Base-by-base conservation (phyloP, 108 stramenopile species). In the Ochromonas danica region DNA sequence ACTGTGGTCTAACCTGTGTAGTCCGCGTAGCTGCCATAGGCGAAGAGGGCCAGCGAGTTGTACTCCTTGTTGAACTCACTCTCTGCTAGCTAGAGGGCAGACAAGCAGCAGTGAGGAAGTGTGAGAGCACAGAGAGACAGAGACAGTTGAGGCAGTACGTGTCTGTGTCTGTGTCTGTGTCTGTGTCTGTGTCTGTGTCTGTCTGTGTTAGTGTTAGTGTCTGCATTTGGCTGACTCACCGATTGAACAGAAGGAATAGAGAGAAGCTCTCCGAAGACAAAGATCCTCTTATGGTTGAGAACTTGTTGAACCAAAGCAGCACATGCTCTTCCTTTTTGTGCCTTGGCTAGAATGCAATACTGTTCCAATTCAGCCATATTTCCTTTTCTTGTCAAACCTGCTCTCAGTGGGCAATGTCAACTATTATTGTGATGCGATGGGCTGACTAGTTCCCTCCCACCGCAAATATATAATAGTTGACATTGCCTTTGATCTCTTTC, bases 261-360 rank as follows among this genome's bases (percentile, higher is more conserved):
- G 43, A 88, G 39, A 36, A 88, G 84, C 81, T 88, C 87, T 25
- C 87, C 87, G 45, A 88, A 86, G 39, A 88, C 87, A 60, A 82
- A 84, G 17, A 85, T 42, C 35, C 84, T 86, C 33, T 79, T 81
- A 61, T 79, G 61, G 43, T 28, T 77, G 3, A 86, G 62, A 0
- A 86, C 39, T 79, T 86, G 86, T 84, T 88, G 87, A 41, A 88
- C 82, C 17, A 88, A 71, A 17, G 81, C 85, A 40, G 79, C 86
- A 82, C 86, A 87, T 10, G 86, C 87, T 1, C 78, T 78, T 14
- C 83, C 86, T 36, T 85, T 85, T n/a, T 80, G 65, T 6, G 78
- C 43, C 82, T 85, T 84, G 0, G 86, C 87, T 0, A 88, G 79
- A 39, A 85, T 36, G 22, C 82, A 80, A 74, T 86, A 88, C 79